Base-by-base conservation (phyloP, 257 asterid species). In the Scutellaria galericulata region DNA sequence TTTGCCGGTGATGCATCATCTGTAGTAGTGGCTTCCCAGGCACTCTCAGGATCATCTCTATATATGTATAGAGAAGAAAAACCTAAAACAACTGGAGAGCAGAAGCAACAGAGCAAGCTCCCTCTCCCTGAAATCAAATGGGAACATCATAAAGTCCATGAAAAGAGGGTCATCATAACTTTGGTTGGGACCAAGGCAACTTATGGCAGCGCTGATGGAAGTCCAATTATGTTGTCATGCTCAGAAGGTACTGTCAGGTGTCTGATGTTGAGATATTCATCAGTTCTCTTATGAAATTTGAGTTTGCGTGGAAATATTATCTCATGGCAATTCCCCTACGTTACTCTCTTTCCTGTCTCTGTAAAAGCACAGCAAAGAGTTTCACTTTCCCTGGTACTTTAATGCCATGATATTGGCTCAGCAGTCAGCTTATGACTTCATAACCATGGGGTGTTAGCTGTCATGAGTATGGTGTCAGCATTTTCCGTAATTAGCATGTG, bases 51-150 rank as follows among this genome's bases (percentile, higher is more conserved):
- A 66, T 85, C 99, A 70, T 88, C 97, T 70, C 74, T 95, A n/a
- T 87, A 82, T 81, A 87, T 90, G 97, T 95, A 87, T 82, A 97
- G 93, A 54, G 98, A 95, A 77, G 99, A 87, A 47, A 92, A 86
- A 44, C 76, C 94, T 13, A 85, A 85, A 72, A 71, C 72, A 54
- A 75, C 77, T 41, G 83, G 74, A 61, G 96, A 84, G 13, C 82
- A 92, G 76, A 90, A 84, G 81, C 92, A 84, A 71, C 94, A 83
- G 66, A 75, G 83, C 78, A 95, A 92, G 81, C 97, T 82, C 75
- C 98, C 98, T 71, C 88, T 86, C 50, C 98, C 99, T 62, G 90
- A 90, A 80, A 84, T 92, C 66, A 95, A 92, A 81, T 95, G 99
- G 99, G 89, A 86, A 70, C 92, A 83, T 24, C 94, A 83, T 42